phyloP scores from a whole-genome alignment of 345 rosid species.

The Pistacia integerrima region DNA sequence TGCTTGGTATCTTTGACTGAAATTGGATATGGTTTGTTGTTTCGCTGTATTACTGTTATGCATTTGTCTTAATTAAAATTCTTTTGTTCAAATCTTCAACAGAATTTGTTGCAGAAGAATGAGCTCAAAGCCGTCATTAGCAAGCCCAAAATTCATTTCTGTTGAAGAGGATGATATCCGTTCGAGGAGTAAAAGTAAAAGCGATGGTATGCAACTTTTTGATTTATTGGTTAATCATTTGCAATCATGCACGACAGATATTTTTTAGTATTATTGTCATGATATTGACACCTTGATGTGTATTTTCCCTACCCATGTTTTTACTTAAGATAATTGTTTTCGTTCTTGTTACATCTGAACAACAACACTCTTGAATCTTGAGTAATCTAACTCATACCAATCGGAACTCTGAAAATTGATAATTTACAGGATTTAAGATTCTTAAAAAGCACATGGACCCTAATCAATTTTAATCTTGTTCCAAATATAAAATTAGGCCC shows the following conservation, averaged over 20 bases:
- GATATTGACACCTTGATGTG: too few species aligned
- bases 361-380: background rate
- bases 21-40: too few species aligned
- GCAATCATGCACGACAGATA: background rate
- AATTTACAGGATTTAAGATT: background rate
- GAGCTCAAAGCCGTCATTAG: slow-evolving; percentile 36
- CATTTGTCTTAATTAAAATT: background rate
- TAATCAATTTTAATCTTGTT: too few species aligned
- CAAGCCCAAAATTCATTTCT: slow-evolving; percentile 54
- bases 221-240: background rate
- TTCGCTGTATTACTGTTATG: too few species aligned
- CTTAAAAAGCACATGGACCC: background rate
- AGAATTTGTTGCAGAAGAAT: slow-evolving; percentile 39
- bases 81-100: slow-evolving; percentile 17
- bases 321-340: background rate
- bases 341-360: background rate
- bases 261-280: background rate
- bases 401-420: background rate
- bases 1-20: too few species aligned
- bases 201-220: slow-evolving; percentile 45
- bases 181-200: slow-evolving; percentile 25
- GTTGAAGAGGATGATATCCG: slow-evolving; percentile 46
- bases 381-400: background rate
- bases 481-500: too few species aligned
- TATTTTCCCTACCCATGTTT: background rate